phyloP scores from a whole-genome alignment of 1,139 yeast genomes.

The Hyphopichia khmerensis region DNA sequence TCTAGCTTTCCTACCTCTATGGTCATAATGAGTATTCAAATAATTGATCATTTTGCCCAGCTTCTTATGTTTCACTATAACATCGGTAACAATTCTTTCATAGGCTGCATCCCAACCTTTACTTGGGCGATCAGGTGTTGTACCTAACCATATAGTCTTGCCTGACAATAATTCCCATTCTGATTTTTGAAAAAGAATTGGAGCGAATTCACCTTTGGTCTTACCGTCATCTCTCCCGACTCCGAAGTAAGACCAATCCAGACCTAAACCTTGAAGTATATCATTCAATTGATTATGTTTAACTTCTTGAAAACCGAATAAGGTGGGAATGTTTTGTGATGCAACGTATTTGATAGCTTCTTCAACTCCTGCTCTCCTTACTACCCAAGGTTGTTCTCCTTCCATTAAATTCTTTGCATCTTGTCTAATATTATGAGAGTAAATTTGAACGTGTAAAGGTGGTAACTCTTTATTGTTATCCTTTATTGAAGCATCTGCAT shows the following conservation, averaged over 20 bases:
- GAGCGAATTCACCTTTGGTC: conserved; percentile 42
- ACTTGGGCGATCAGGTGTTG: conserved; percentile 31
- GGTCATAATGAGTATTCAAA: conserved; percentile 39
- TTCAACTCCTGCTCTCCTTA: conserved; percentile 29
- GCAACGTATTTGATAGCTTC: conserved; percentile 26
- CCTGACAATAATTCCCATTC: conserved; percentile 36
- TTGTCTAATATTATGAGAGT: conserved; percentile 46
- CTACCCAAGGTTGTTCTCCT: conserved; percentile 38
- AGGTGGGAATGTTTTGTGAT: conserved; percentile 20
- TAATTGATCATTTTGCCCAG: conserved; percentile 21
- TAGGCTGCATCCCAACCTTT: conserved; percentile 35
- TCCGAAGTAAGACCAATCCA: conserved; percentile 40
- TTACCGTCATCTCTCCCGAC: conserved; percentile 48
- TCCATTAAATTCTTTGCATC: conserved; percentile 22
- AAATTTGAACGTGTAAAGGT: conserved; percentile 27
- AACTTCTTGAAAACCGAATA: conserved; percentile 48
- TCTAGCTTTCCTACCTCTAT: conserved; percentile 33
- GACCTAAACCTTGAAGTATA: conserved; percentile 22
- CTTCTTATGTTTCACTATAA: conserved; percentile 18
- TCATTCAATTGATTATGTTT: conserved; percentile 43
- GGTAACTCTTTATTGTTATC: conserved; percentile 9
- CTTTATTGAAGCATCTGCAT: conserved; percentile 4
- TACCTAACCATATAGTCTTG: conserved; percentile 34
- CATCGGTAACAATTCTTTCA: conserved; percentile 32
- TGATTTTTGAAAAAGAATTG: conserved; percentile 32